Evolutionary conservation across 805 yeast genomes (phyloP), one percentile per base, ranked within the genome.

Genomic region (Yamadazyma sp.): DNA sequence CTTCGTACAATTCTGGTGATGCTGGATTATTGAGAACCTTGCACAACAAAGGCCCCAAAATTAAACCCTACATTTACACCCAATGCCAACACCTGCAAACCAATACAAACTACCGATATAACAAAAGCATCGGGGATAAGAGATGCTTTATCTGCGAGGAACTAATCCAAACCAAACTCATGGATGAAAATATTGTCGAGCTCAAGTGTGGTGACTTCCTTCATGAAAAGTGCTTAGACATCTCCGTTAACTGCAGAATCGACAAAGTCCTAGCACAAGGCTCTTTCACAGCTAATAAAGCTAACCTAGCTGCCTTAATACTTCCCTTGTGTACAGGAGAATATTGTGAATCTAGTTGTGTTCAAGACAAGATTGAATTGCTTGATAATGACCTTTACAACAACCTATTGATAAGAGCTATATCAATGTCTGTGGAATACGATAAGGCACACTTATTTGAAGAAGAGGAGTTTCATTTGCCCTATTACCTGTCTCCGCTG

Each of bases 181-280:
- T 55, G 13, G 62, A 69, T 8, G 81, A 71, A 47, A 64, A 60
- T 30, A 54, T 77, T 2, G 55, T 80, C 10, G 71, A 69, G 39
- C 58, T 80, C 21, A 55, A 54, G 26, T 81, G 88, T 57, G 74
- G 71, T 1, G 84, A 80, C 51, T 55, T 62, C 29, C 62, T 71
- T 26, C 88, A 81, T 52, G 80, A 77, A 35, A 77, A 78, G 38
- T 81, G 88, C 51, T 62, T 79, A 11, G 41, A 59, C 3, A 52
- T 77, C 2, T 30, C 44, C 3, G 32, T 42, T 16, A 28, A 41
- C 19, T 31, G 16, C 14, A 33, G 25, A 5, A 17, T 41, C 23
- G 34, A 39, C 14, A 27, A 23, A 6, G 13, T 33, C 2, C 22
- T 46, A 5, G 30, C 22, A 2, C 11, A 27, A 5, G 30, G 20